Conservation (phyloP, 768 basidiomycete genomes). For the Naganishia antarctica region DNA sequence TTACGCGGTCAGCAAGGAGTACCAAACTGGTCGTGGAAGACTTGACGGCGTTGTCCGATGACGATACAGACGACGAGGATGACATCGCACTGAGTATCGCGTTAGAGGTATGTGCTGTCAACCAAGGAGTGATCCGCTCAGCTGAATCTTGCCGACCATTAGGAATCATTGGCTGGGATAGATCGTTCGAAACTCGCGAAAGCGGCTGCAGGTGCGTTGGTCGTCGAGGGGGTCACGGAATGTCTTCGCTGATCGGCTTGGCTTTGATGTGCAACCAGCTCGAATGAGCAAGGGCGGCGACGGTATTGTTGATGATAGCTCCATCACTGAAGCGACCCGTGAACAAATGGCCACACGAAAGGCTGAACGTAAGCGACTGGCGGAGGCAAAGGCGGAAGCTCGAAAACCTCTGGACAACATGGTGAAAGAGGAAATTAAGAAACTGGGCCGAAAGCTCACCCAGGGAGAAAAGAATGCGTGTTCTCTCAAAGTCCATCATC, state of each 20-base stretch:
- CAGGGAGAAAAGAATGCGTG: slow-evolving; percentile 56
- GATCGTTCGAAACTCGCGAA: slow-evolving; percentile 16
- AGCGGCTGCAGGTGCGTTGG: slow-evolving; percentile 6
- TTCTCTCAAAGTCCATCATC: slow-evolving; percentile 58
- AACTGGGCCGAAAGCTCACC: slow-evolving; percentile 71
- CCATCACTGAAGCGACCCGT: neutral
- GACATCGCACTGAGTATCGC: slow-evolving; percentile 11
- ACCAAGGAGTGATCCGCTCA: neutral
- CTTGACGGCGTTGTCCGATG: slow-evolving; percentile 6
- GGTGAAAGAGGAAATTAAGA: slow-evolving; percentile 52
- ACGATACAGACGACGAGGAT: slow-evolving; percentile 16
- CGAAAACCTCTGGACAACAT: slow-evolving; percentile 33
- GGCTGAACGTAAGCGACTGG: slow-evolving; percentile 44
- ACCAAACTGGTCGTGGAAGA: slow-evolving; percentile 9
- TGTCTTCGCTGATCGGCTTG: no score
- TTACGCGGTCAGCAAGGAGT: slow-evolving; percentile 1
- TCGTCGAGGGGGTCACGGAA: no score
- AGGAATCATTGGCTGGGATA: slow-evolving; percentile 10
- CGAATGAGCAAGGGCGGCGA: neutral
- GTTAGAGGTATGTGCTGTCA: slow-evolving; percentile 1
- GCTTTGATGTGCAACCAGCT: no score
- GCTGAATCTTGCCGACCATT: neutral
- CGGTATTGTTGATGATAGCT: slow-evolving; percentile 7
- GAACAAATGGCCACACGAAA: slow-evolving; percentile 19
- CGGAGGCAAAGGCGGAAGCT: slow-evolving; percentile 26